Conservation (phyloP, 768 basidiomycete genomes). For the Chalciporus pseudorubinellus region DNA sequence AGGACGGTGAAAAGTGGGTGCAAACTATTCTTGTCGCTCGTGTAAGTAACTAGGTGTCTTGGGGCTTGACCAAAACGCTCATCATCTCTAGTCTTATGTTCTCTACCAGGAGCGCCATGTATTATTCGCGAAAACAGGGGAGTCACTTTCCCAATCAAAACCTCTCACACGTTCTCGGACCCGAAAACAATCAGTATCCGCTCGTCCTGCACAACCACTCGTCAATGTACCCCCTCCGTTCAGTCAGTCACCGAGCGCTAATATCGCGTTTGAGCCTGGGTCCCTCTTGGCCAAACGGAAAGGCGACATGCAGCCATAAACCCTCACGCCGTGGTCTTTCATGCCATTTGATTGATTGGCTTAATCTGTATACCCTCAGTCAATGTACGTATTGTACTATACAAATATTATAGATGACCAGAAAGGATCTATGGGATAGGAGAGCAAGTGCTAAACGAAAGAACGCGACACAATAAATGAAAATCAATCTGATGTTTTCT, state of each 20-base stretch:
- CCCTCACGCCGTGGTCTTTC: background rate
- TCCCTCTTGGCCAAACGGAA: conserved; percentile 63
- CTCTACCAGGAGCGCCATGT: conserved; percentile 77
- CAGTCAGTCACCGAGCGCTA: conserved; percentile 27
- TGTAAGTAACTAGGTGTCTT: conserved; percentile 42
- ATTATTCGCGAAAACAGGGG: conserved; percentile 35
- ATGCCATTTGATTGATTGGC: conserved; percentile 3
- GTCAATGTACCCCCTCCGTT: conserved; percentile 44
- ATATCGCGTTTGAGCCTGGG: conserved; percentile 67
- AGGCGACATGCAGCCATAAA: conserved; percentile 21
- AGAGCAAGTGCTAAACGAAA: background rate
- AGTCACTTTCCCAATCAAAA: conserved; percentile 28
- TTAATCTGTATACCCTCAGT: conserved; percentile 13
- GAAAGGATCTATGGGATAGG: conserved; percentile 1
- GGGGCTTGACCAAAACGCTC: background rate
- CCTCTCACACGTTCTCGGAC: conserved; percentile 37
- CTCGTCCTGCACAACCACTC: conserved; percentile 46
- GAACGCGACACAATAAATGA: background rate
- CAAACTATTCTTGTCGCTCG: conserved; percentile 79
- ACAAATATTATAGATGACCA: conserved; percentile 16
- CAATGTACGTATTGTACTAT: conserved; percentile 24
- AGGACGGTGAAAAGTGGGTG: conserved; percentile 75
- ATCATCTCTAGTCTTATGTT: conserved; percentile 65
- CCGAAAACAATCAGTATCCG: conserved; percentile 35
- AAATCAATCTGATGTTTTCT: conserved; percentile 49